A percentile compares a stretch with the other conserved stretches of the same genome.
These are phyloP conservation scores for Aspergillus udagawae DNA, from an alignment of 2,329 filamentous ascomycete species.

Conservation along the genomic window DNA sequence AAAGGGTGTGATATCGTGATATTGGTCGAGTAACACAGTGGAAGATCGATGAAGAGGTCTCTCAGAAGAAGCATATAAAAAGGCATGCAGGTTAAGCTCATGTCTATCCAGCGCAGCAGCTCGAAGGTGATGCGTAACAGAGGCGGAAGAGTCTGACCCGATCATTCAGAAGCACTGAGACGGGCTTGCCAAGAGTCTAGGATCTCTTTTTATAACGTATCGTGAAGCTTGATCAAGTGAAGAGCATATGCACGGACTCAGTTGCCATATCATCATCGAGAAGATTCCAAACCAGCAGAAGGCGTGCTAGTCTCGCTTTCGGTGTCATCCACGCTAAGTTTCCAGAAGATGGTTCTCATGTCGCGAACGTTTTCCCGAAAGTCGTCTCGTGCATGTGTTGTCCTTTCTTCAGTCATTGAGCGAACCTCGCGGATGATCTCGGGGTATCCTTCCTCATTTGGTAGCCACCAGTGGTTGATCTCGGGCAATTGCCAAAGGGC, in stretches of 20 bases:
- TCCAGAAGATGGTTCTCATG: slow-evolving; percentile 69
- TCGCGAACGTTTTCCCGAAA: slow-evolving; percentile 65
- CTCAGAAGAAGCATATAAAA: neutral
- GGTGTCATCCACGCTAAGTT: slow-evolving; percentile 51
- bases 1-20: neutral
- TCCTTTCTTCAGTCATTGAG: slow-evolving; percentile 75
- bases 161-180: neutral
- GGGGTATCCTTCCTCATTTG: slow-evolving; percentile 71
- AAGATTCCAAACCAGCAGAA: slow-evolving; percentile 10
- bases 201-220: neutral
- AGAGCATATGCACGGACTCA: neutral
- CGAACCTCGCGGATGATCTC: slow-evolving; percentile 72
- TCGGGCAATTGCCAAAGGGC: slow-evolving; percentile 68
- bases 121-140: neutral
- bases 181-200: neutral
- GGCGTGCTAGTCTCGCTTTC: slow-evolving; percentile 28
- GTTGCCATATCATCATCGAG: neutral
- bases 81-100: neutral
- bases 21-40: neutral
- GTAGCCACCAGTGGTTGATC: slow-evolving; percentile 83
- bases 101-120: neutral
- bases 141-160: neutral
- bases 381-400: slow-evolving; percentile 50
- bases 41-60: neutral
- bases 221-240: neutral